These are phyloP conservation scores for Hyaloscypha hepaticicola DNA, from an alignment of 495 filamentous ascomycete species.

Conservation along the genomic window DNA sequence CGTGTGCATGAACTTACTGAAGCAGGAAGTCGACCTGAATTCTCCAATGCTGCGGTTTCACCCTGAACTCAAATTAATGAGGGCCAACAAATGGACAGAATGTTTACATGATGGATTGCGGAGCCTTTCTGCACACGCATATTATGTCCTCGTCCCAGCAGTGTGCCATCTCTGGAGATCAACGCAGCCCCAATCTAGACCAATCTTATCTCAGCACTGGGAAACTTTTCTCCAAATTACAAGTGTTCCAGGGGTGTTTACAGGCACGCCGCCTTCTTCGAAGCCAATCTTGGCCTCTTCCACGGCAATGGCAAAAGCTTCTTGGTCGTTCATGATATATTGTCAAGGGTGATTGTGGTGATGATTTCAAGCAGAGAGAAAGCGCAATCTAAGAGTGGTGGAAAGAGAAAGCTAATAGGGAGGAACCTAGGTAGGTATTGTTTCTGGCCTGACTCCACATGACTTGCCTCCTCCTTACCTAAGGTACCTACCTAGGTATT, in stretches of 20 bases:
- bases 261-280: slow-evolving; percentile 75
- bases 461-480: not conserved
- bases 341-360: not conserved
- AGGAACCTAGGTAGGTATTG: too few species aligned
- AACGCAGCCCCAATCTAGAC: slow-evolving; percentile 71
- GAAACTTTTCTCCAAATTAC: not conserved
- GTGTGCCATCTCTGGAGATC: slow-evolving; percentile 65
- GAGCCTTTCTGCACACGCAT: slow-evolving; percentile 77
- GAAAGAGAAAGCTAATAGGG: too few species aligned
- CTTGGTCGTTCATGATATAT: slow-evolving; percentile 50
- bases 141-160: slow-evolving; percentile 80
- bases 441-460: not conserved
- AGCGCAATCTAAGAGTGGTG: too few species aligned
- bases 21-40: slow-evolving; percentile 72
- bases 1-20: slow-evolving; percentile 33
- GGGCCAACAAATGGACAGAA: slow-evolving; percentile 25
- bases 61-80: slow-evolving; percentile 48
- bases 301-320: slow-evolving; percentile 62
- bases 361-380: too few species aligned
- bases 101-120: slow-evolving; percentile 67
- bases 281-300: slow-evolving; percentile 69
- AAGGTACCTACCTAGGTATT: not conserved
- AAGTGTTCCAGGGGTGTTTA: slow-evolving; percentile 28
- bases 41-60: slow-evolving; percentile 78
- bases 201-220: not conserved